phyloP scores from a whole-genome alignment of 202 grass and related monocot species.

The Cymbopogon flexuosus region DNA sequence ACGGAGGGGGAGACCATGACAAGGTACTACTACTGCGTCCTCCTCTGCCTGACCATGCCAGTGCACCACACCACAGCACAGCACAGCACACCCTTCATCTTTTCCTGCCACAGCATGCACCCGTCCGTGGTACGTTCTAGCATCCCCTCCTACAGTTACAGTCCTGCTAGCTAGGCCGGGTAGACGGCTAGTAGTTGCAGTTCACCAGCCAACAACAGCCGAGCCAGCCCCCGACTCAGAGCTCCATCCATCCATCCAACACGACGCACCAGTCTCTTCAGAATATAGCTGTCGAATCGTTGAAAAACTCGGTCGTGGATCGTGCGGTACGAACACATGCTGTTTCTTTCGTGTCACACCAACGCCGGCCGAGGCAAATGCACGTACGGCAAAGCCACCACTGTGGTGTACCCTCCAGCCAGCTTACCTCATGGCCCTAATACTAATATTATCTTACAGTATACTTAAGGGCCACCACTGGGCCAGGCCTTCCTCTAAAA shows the following conservation, averaged over 20 bases:
- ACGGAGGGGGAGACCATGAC: slow-evolving; percentile 45
- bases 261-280: background rate
- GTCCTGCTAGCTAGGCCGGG: too few species aligned
- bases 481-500: slow-evolving; percentile 4
- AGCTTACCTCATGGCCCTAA: slow-evolving; percentile 3
- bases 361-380: background rate
- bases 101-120: too few species aligned
- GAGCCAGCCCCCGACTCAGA: too few species aligned
- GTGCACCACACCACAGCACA: too few species aligned
- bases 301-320: slow-evolving; percentile 2
- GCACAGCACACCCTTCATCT: too few species aligned
- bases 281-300: slow-evolving; percentile 46
- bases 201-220: too few species aligned
- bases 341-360: slow-evolving; percentile 26
- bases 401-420: background rate
- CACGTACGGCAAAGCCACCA: background rate
- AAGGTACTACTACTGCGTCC: slow-evolving; percentile 43
- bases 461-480: background rate
- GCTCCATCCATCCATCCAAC: background rate
- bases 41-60: background rate
- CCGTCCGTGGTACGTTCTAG: background rate
- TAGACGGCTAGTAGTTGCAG: background rate
- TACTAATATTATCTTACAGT: background rate
- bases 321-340: background rate
- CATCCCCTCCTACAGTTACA: background rate